Conservation (phyloP, 129 eudicot genomes). For the Deinandra increscens region DNA sequence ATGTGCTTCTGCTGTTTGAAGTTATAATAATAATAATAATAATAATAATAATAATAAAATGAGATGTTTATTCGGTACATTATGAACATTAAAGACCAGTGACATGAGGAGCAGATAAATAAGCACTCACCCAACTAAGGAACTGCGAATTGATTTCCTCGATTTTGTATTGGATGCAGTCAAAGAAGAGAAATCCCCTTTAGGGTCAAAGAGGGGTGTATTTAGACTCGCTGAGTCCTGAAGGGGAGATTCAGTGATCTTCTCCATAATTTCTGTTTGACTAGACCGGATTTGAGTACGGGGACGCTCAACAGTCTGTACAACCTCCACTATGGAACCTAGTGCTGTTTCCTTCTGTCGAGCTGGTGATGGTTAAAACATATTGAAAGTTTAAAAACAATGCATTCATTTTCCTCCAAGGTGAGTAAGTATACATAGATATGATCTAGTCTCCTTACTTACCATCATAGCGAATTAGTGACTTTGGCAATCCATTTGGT, state of each 20-base stretch:
- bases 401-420: too few species aligned
- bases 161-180: slow-evolving; percentile 38
- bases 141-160: slow-evolving; percentile 64
- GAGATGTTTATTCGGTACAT: too few species aligned
- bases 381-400: neutral
- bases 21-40: too few species aligned
- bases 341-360: slow-evolving; percentile 96
- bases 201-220: slow-evolving; percentile 30
- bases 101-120: slow-evolving; percentile 17
- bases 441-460: slow-evolving; percentile 14
- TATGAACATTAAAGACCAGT: too few species aligned
- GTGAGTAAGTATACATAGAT: too few species aligned
- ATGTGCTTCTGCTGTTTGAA: too few species aligned
- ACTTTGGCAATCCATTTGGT: slow-evolving; percentile 93
- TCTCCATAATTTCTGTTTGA: slow-evolving; percentile 41
- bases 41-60: too few species aligned
- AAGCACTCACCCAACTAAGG: slow-evolving; percentile 70
- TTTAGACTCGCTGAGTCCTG: slow-evolving; percentile 34
- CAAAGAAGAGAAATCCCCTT: neutral
- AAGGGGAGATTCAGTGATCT: slow-evolving; percentile 46
- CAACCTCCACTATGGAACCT: slow-evolving; percentile 85
- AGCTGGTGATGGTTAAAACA: slow-evolving; percentile 44
- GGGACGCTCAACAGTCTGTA: slow-evolving; percentile 86
- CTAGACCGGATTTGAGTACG: slow-evolving; percentile 9
- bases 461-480: slow-evolving; percentile 97